Conservation (phyloP, 2,329 filamentous ascomycete species). For the Epichloe brachyelytri region DNA sequence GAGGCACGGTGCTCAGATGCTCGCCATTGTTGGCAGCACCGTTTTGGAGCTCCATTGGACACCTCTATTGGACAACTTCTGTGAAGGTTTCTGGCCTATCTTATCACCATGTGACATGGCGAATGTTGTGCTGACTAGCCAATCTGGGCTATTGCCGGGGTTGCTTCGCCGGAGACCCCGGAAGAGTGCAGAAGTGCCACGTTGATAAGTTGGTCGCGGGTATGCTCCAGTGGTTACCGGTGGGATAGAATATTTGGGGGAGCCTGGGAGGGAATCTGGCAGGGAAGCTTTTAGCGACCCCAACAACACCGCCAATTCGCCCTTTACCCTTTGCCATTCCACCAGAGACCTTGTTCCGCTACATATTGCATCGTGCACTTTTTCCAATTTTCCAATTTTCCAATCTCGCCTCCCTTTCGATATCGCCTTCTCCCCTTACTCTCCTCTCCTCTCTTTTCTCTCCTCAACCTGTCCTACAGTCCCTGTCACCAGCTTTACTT, state of each 20-base stretch:
- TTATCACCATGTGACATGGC: neutral
- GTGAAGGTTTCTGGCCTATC: neutral
- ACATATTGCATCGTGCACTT: neutral
- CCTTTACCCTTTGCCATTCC: neutral
- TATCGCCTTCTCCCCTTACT: neutral
- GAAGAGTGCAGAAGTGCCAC: neutral
- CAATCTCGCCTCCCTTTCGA: neutral
- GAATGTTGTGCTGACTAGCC: too few species aligned
- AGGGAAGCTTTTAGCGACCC: neutral
- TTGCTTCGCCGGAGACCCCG: too few species aligned
- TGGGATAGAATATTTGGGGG: neutral
- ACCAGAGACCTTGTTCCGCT: neutral
- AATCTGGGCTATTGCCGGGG: too few species aligned
- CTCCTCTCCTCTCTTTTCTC: neutral
- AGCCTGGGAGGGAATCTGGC: neutral
- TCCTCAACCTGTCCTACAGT: neutral
- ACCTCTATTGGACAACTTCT: too few species aligned
- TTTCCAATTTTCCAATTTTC: too few species aligned
- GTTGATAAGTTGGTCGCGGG: neutral
- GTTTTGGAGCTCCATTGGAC: too few species aligned
- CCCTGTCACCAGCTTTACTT: neutral
- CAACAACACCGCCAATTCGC: neutral
- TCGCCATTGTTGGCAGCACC: too few species aligned
- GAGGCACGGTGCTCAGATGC: too few species aligned
- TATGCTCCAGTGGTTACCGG: too few species aligned